Evolutionary conservation across 306 rosid species (phyloP), one percentile per base, ranked within the genome.

Genomic region (Mimosa pudica): DNA sequence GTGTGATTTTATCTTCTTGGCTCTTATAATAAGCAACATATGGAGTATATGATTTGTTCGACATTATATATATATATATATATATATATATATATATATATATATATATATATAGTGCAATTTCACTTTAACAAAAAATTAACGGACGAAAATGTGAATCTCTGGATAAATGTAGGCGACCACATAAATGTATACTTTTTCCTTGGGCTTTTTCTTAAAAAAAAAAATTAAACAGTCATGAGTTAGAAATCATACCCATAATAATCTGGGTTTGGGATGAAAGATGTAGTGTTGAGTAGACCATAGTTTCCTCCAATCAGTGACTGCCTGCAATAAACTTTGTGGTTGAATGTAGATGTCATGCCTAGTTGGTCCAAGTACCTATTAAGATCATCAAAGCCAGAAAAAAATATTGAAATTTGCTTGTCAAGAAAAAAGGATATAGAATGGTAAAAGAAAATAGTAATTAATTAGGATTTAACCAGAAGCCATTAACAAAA

Each of bases 291-390:
- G 49, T 90, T 88, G 14, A 90, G 89, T 44, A 88, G 71, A 33
- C 65, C 97, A 77, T 92, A 90, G 66, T 90, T 90, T 57, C 97
- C 97, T 60, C 97, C 97, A 30, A 89, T 79, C 46, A 90, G 81
- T 18, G 91, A 55, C 48, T 92, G 93, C 82, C 94, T 83, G 51
- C 94, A 90, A 64, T 84, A 90, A 80, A 83, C 97, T 55, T 79
- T 79, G 55, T 90, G 94, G 68, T 83, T 73, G 69, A 77, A 88
- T 10, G 86, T 67, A 14, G 93, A 80, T 45, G 97, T 48, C 92
- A 88, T 89, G 64, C 92, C 97, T 9, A 91, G 70, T 49, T 91
- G 90, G 73, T 91, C 97, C 84, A 91, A 76, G 51, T 88, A 91
- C 96, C 92, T 89, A 42, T 13, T 5, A 5, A 54, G 63, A 57